Base-by-base conservation (phyloP, 805 yeast genomes). In the Lipomyces oligophaga region DNA sequence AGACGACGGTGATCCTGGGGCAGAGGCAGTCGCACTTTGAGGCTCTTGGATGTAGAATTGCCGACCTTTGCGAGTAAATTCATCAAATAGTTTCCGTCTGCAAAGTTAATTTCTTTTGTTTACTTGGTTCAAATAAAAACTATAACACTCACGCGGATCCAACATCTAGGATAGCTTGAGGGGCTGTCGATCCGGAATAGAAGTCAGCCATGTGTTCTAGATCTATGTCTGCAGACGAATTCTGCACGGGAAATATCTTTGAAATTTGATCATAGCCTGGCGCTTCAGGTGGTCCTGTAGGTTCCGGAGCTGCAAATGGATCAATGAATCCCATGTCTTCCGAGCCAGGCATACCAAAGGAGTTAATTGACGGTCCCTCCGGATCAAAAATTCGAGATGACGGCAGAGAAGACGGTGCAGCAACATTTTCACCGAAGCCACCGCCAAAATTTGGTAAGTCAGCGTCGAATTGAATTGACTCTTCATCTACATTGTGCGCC, bases 41-140 rank as follows among this genome's bases (percentile, higher is more conserved):
- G 33, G 31, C 5, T 36, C 33, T 4, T 47, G 45, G 4, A 34
- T 37, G 36, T 54, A 41, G 33, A 60, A 60, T 36, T 60, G 64
- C 5, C 64, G 48, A 7, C 56, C 54, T 2, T 63, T 60, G 5
- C 59, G 55, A 3, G 53, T 44, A 20, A 60, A 32, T 38, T 44
- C 49, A 38, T 46, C 53, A 43, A 38, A 47, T 18, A 52, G 48
- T 37, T 55, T 58, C 21, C 62, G 39, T 15, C 52, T 47, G 33
- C 5, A 36, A 3, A 18, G n/a, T 16, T 8, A 30, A 32, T 27
- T 32, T 19, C 20, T 25, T 13, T 35, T 20, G 6, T 19, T 19
- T 19, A 16, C 11, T 10, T 24, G 16, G 30, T 11, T 18, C 7
- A 21, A 32, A 18, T 15, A 10, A 2, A 38, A 8, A 5, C 31